Base-by-base conservation (phyloP, 129 eudicot genomes). In the Heracleum sosnowskyi region DNA sequence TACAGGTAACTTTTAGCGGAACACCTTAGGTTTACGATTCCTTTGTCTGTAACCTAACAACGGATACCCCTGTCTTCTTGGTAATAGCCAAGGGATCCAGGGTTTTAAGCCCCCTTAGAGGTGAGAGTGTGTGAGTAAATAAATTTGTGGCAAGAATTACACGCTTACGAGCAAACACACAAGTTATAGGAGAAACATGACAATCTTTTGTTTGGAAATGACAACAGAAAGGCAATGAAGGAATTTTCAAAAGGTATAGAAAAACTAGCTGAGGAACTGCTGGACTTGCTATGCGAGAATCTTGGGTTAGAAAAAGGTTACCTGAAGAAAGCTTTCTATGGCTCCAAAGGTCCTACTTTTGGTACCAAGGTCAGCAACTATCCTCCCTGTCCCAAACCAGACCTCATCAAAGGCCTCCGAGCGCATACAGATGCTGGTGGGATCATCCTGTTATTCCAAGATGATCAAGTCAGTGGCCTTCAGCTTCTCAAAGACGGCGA, bases 361-460 rank as follows among this genome's bases (percentile, higher is more conserved):
- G 97, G 97, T 70, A 95, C 98, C 76, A 91, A 95, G 79, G 97
- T 95, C 15, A 90, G 97, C 86, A 95, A 91, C 84, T 91, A 95
- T 77, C 98, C 97, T 1, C 97, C 97, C 4, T 95, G 98, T 79
- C 98, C 98, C 26, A 85, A 85, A 78, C 98, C 98, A 11, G 96
- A 95, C 10, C 90, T 90, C 39, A 87, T 95, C 81, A 94, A 94
- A 88, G 98, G 98, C 29, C 93, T 94, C 29, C 88, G 97, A 70
- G 93, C 97, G 79, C 98, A 94, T 90, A 94, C 98, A 7, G 97
- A 94, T 64, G 98, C 98, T 17, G 98, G 98, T 39, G 97, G 98
- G 81, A 88, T 90, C 79, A 91, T 91, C 83, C 84, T 95, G 63
- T 94, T 91, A 82, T 95, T 91, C 87, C 98, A 95, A 57, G 98